A percentile compares a stretch with the other conserved stretches of the same genome.
phyloP scores from a whole-genome alignment of 148 eudicot genomes.

The Cornus florida region DNA sequence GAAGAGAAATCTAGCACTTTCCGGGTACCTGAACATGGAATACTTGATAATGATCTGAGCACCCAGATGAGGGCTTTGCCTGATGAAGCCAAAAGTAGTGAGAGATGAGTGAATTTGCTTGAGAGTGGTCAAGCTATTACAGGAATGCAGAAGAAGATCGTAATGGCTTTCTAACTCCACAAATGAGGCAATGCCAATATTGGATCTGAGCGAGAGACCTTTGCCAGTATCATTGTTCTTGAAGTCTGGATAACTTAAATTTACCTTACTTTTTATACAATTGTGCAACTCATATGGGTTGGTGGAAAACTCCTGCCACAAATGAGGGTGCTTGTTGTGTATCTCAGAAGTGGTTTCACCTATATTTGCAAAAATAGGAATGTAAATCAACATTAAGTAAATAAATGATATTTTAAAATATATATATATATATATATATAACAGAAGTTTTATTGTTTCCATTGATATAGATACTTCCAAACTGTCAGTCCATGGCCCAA shows the following conservation, averaged over 20 bases:
- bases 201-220: conserved; percentile 52
- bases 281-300: conserved; percentile 74
- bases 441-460: neutral
- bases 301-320: conserved; percentile 69
- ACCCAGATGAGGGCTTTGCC: conserved; percentile 18
- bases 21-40: neutral
- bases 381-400: neutral
- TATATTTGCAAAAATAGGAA: conserved; percentile 20
- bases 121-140: conserved; percentile 5
- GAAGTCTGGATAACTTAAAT: conserved; percentile 58
- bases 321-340: conserved; percentile 35
- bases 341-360: conserved; percentile 32
- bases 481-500: neutral
- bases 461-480: neutral
- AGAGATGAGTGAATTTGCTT: conserved; percentile 24
- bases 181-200: neutral
- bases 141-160: conserved; percentile 13
- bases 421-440: neutral
- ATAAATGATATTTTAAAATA: neutral
- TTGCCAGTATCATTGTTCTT: conserved; percentile 63
- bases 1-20: conserved; percentile 15
- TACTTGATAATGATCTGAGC: conserved; percentile 19
- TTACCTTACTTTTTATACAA: conserved; percentile 39
- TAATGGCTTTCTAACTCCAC: conserved; percentile 15
- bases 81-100: conserved; percentile 16